Evolutionary conservation across 768 basidiomycete genomes (phyloP).

Genomic region (Scleroderma bovista): DNA sequence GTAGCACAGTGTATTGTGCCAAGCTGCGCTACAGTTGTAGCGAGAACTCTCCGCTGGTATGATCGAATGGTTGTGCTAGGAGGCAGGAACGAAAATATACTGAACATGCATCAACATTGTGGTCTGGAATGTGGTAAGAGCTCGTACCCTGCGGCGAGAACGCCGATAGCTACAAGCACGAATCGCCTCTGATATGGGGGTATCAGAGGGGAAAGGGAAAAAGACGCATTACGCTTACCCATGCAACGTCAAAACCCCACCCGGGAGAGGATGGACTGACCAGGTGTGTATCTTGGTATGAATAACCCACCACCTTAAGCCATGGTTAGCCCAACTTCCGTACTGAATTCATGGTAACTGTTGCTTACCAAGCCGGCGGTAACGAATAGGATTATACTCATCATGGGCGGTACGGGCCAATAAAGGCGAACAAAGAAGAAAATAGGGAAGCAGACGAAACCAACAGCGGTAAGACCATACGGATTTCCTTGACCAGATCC

Average conservation of each 20-base stretch:
- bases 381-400: conserved; percentile 63
- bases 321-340: background rate
- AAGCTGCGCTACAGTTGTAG: conserved; percentile 61
- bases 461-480: conserved; percentile 66
- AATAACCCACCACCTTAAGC: conserved; percentile 63
- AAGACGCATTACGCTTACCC: conserved; percentile 38
- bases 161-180: conserved; percentile 64
- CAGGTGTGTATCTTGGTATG: conserved; percentile 58
- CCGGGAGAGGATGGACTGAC: conserved; percentile 46
- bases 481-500: conserved; percentile 55
- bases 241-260: conserved; percentile 62
- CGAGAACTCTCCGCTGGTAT: conserved; percentile 66
- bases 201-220: background rate
- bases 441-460: conserved; percentile 64
- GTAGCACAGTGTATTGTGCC: conserved; percentile 74
- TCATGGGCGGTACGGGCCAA: conserved; percentile 65
- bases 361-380: conserved; percentile 51
- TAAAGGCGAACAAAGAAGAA: conserved; percentile 63
- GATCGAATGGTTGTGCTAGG: conserved; percentile 69
- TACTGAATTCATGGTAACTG: background rate
- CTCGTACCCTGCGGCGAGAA: conserved; percentile 69
- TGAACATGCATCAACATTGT: conserved; percentile 18
- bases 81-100: conserved; percentile 67
- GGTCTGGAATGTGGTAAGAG: background rate
- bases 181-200: conserved; percentile 47